Percentiles rank a stretch among this genome's conserved stretches.
These are phyloP conservation scores for Venturia nashicola DNA, from an alignment of 2,329 filamentous ascomycete species.

Conservation along the genomic window DNA sequence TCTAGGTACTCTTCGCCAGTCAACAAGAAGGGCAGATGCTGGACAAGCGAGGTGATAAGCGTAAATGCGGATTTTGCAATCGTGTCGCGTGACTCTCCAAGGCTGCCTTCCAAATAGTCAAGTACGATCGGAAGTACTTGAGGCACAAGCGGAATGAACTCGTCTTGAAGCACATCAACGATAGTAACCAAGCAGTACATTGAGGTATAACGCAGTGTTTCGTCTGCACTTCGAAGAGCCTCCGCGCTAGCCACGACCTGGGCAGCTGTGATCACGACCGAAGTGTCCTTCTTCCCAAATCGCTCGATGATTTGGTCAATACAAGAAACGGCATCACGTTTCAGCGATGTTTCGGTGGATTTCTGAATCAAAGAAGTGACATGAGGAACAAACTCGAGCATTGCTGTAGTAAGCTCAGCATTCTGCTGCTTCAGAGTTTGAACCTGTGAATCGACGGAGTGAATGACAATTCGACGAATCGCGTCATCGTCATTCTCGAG, in stretches of 20 bases:
- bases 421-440: slow-evolving; percentile 61
- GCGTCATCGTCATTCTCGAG: slow-evolving; percentile 64
- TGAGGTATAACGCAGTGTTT: slow-evolving; percentile 67
- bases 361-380: slow-evolving; percentile 65
- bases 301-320: slow-evolving; percentile 89
- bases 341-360: slow-evolving; percentile 60
- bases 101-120: slow-evolving; percentile 53
- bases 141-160: slow-evolving; percentile 73
- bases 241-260: slow-evolving; percentile 62
- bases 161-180: slow-evolving; percentile 76
- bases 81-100: slow-evolving; percentile 31
- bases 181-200: slow-evolving; percentile 79
- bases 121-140: slow-evolving; percentile 61
- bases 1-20: slow-evolving; percentile 57
- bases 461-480: slow-evolving; percentile 63
- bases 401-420: slow-evolving; percentile 50
- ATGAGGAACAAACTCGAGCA: slow-evolving; percentile 69
- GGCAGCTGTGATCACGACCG: slow-evolving; percentile 63
- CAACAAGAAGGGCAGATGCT: slow-evolving; percentile 83
- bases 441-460: slow-evolving; percentile 68
- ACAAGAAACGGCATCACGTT: slow-evolving; percentile 76
- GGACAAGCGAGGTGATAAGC: slow-evolving; percentile 65
- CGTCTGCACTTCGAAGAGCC: slow-evolving; percentile 64
- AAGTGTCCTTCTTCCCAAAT: slow-evolving; percentile 83
- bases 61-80: slow-evolving; percentile 75